A percentile compares a stretch with the other conserved stretches of the same genome.
Conservation (phyloP, 495 filamentous ascomycete genomes). For the Xylaria acuta region DNA sequence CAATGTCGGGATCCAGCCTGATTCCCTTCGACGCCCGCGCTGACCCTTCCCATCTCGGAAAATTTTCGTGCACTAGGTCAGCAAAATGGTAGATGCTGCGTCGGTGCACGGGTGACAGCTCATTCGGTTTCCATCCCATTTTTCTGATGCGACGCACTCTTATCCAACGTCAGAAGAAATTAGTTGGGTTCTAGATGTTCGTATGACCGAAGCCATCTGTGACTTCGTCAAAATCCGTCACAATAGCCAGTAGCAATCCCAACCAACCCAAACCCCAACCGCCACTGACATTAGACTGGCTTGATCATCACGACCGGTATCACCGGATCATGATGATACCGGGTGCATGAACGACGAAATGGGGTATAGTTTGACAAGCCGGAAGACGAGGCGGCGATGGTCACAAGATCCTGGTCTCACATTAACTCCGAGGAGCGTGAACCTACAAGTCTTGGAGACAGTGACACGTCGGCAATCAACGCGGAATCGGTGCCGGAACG, state of each 20-base stretch:
- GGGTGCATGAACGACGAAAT: not conserved
- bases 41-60: not conserved
- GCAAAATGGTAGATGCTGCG: not conserved
- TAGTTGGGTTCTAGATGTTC: not conserved
- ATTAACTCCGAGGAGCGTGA: not conserved
- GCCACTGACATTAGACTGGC: not conserved
- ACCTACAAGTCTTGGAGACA: not conserved
- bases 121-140: not conserved
- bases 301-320: not conserved
- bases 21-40: not conserved
- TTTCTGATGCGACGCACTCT: not conserved
- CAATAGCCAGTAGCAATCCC: not conserved
- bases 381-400: not conserved
- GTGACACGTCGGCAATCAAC: not conserved
- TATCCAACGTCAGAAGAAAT: not conserved
- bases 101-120: not conserved
- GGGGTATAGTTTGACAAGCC: not conserved
- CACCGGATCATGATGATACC: not conserved
- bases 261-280: not conserved
- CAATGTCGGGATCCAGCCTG: not conserved
- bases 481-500: not conserved
- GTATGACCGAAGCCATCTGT: not conserved
- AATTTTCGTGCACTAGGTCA: conserved; percentile 8
- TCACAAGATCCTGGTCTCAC: not conserved
- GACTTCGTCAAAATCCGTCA: not conserved